A percentile compares a stretch with the other conserved stretches of the same genome.
phyloP scores from a whole-genome alignment of 352 stramenopile species.

The Globisporangium nagaii region DNA sequence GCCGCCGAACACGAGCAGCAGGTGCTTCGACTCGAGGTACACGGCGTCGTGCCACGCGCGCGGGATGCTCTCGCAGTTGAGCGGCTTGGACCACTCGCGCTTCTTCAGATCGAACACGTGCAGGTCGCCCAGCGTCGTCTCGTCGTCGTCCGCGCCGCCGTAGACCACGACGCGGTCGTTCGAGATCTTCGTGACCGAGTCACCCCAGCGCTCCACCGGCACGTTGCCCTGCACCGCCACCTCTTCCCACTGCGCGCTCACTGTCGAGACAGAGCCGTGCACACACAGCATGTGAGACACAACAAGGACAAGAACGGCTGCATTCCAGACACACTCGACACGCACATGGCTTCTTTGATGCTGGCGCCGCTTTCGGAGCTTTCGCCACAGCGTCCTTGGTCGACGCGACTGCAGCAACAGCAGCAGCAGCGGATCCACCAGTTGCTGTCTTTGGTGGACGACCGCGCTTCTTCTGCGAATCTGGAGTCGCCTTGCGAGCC shows the following conservation, averaged over 20 bases:
- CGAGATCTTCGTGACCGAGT: conserved; percentile 86
- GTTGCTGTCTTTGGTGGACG: conserved; percentile 16
- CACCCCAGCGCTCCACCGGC: conserved; percentile 81
- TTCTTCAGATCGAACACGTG: conserved; percentile 82
- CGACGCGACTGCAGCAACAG: neutral
- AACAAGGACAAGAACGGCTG: no score
- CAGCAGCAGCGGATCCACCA: neutral
- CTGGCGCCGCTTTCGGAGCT: conserved; percentile 5
- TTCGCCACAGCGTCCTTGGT: neutral
- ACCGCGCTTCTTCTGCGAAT: conserved; percentile 39
- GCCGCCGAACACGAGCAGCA: conserved; percentile 91
- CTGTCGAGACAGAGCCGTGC: conserved; percentile 6
- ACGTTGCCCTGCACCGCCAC: conserved; percentile 26
- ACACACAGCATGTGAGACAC: neutral
- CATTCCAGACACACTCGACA: neutral
- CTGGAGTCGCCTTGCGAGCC: conserved; percentile 22
- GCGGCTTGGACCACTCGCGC: conserved; percentile 64
- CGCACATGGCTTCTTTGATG: conserved; percentile 19
- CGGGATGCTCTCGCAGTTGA: conserved; percentile 87
- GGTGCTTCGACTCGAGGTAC: conserved; percentile 82
- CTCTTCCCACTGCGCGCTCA: conserved; percentile 27
- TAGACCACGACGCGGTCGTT: conserved; percentile 87
- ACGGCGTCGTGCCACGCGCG: conserved; percentile 90
- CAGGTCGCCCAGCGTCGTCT: conserved; percentile 77
- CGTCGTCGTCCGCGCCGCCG: conserved; percentile 87